These are phyloP conservation scores for Zygosaccharomyces sapae DNA, from an alignment of 1,139 yeast species.

Conservation along the genomic window DNA sequence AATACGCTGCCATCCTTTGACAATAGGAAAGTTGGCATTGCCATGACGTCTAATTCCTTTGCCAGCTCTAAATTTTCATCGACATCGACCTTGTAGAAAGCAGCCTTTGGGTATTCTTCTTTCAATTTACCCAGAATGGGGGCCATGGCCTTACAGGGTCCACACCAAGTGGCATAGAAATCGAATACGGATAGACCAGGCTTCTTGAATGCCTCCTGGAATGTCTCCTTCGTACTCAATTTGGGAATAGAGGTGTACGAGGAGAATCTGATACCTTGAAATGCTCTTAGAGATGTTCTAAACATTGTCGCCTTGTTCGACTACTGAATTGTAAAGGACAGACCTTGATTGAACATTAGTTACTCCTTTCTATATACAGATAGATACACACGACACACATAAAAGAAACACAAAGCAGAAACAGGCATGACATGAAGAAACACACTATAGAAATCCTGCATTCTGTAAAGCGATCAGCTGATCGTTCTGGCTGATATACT, in stretches of 20 bases:
- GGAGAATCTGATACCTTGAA: slow-evolving; percentile 6
- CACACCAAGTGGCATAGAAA: slow-evolving; percentile 90
- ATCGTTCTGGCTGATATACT: slow-evolving; percentile 25
- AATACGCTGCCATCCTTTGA: slow-evolving; percentile 64
- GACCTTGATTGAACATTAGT: too few species aligned
- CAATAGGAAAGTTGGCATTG: slow-evolving; percentile 86
- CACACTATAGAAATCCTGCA: slow-evolving; percentile 19
- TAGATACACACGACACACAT: slow-evolving; percentile 5
- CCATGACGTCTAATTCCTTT: slow-evolving; percentile 60
- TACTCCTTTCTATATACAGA: neutral
- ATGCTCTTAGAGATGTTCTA: slow-evolving; percentile 4
- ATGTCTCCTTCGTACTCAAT: slow-evolving; percentile 39
- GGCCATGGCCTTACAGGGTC: slow-evolving; percentile 84
- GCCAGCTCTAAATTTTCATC: slow-evolving; percentile 70
- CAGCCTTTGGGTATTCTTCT: slow-evolving; percentile 45
- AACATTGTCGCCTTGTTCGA: slow-evolving; percentile 1
- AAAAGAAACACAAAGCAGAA: neutral
- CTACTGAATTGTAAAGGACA: too few species aligned
- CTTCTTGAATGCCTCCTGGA: slow-evolving; percentile 43
- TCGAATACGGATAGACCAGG: slow-evolving; percentile 65
- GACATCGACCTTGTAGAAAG: slow-evolving; percentile 77
- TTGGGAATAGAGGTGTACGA: slow-evolving; percentile 17
- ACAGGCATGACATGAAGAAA: too few species aligned
- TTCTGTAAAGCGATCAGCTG: slow-evolving; percentile 21
- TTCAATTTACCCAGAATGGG: slow-evolving; percentile 69